phyloP scores from a whole-genome alignment of 148 eudicot species.

The Pouteria glomerata region DNA sequence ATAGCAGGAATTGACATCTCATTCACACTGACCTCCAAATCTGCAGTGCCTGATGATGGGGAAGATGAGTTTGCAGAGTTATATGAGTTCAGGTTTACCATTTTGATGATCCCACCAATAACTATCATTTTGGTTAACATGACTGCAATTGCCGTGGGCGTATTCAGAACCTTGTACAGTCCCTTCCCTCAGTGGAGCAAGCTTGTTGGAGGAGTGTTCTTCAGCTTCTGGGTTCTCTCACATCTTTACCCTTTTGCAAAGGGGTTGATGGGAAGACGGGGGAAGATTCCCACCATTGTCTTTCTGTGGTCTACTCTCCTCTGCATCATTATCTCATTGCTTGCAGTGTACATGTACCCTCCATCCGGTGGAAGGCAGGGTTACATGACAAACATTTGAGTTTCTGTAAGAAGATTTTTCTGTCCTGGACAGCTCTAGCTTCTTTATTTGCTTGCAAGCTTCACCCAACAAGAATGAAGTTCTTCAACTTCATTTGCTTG shows the following conservation, averaged over 20 bases:
- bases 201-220: slow-evolving; percentile 89
- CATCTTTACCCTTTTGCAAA: slow-evolving; percentile 93
- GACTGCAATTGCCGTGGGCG: slow-evolving; percentile 73
- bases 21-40: slow-evolving; percentile 86
- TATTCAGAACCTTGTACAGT: slow-evolving; percentile 80
- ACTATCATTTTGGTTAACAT: slow-evolving; percentile 82
- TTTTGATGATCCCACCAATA: slow-evolving; percentile 82
- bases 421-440: too few relatives aligned
- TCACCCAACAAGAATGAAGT: background rate
- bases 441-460: background rate
- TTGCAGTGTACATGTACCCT: slow-evolving; percentile 77
- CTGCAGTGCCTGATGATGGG: slow-evolving; percentile 61
- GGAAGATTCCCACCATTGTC: slow-evolving; percentile 79
- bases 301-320: slow-evolving; percentile 80
- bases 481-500: background rate
- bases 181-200: slow-evolving; percentile 97
- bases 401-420: slow-evolving; percentile 65
- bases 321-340: slow-evolving; percentile 69
- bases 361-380: slow-evolving; percentile 59
- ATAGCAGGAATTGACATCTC: slow-evolving; percentile 92
- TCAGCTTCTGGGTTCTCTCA: slow-evolving; percentile 97
- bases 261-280: slow-evolving; percentile 85
- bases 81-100: slow-evolving; percentile 64
- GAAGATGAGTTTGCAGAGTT: slow-evolving; percentile 95
- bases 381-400: slow-evolving; percentile 28